Conservation (phyloP, 2,329 filamentous ascomycete species). For the Penicillium sp. region DNA sequence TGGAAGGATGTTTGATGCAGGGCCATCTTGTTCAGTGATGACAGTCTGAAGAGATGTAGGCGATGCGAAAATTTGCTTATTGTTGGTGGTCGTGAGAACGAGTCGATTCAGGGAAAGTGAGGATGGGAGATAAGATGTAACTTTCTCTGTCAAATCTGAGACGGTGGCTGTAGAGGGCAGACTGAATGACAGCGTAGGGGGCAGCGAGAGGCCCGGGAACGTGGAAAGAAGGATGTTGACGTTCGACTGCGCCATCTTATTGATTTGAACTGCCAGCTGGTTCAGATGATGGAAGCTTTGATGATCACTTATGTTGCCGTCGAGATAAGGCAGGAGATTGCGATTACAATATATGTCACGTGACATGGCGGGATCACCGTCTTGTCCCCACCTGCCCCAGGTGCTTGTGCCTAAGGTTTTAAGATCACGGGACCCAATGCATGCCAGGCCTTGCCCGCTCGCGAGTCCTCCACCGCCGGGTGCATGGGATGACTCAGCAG, state of each 20-base stretch:
- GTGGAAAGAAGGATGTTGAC: conserved; percentile 81
- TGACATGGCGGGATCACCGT: too few species aligned
- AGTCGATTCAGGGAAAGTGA: conserved; percentile 53
- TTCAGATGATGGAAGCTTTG: background rate
- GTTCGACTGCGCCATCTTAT: conserved; percentile 50
- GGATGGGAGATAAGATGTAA: conserved; percentile 55
- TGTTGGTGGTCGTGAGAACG: conserved; percentile 75
- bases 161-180: conserved; percentile 60
- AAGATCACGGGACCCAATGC: too few species aligned
- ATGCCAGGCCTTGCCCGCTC: too few species aligned
- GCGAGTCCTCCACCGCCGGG: too few species aligned
- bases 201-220: conserved; percentile 75
- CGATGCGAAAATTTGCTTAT: conserved; percentile 58
- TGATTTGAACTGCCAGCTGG: background rate
- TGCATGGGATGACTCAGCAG: background rate
- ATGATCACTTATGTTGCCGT: background rate
- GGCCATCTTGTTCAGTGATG: conserved; percentile 33
- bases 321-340: too few species aligned
- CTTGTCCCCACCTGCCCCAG: too few species aligned
- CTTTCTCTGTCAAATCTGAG: conserved; percentile 57
- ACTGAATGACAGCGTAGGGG: conserved; percentile 74
- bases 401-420: too few species aligned
- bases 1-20: conserved; percentile 65
- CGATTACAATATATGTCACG: too few species aligned
- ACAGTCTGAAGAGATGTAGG: conserved; percentile 55